These are phyloP conservation scores for Cerrena zonata DNA, from an alignment of 1,284 basidiomycete species.

Conservation along the genomic window DNA sequence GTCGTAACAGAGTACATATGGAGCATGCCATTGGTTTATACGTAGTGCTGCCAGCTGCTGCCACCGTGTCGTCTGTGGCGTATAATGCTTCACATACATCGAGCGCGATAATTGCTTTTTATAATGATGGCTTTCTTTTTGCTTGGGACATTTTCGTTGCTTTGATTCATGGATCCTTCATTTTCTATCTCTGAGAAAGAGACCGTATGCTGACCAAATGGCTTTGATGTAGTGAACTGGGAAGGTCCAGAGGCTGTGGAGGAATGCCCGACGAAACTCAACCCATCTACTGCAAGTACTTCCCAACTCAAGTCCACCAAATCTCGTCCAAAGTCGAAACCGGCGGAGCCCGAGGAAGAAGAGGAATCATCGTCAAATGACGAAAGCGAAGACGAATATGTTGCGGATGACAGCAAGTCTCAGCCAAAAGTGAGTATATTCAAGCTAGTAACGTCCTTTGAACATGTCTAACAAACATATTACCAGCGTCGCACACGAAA, in stretches of 20 bases:
- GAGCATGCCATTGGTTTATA: background rate
- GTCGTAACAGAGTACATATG: background rate
- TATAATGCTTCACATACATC: background rate
- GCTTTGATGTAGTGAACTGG: conserved; percentile 55
- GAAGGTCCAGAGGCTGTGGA: conserved; percentile 57
- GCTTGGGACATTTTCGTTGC: no score
- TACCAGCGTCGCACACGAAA: conserved; percentile 18
- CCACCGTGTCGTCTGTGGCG: no score
- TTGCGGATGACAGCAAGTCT: conserved; percentile 35
- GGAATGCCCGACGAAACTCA: conserved; percentile 16
- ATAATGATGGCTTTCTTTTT: background rate
- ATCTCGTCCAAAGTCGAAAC: conserved; percentile 1
- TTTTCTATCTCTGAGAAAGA: background rate
- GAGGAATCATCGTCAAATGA: conserved; percentile 45
- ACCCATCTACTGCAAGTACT: conserved; percentile 4
- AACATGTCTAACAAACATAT: background rate
- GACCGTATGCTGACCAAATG: conserved; percentile 7
- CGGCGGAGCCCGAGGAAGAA: conserved; percentile 15
- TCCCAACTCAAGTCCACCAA: background rate
- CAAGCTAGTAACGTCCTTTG: conserved; percentile 2
- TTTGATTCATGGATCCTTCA: background rate
- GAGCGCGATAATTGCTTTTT: background rate
- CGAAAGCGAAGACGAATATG: conserved; percentile 66
- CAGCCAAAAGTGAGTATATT: conserved; percentile 35
- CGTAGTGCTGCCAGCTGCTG: background rate